Percentiles rank a stretch among this genome's conserved stretches.
These are phyloP conservation scores for Colletotrichum phormii DNA, from an alignment of 2,329 filamentous ascomycete genomes.

Conservation along the genomic window DNA sequence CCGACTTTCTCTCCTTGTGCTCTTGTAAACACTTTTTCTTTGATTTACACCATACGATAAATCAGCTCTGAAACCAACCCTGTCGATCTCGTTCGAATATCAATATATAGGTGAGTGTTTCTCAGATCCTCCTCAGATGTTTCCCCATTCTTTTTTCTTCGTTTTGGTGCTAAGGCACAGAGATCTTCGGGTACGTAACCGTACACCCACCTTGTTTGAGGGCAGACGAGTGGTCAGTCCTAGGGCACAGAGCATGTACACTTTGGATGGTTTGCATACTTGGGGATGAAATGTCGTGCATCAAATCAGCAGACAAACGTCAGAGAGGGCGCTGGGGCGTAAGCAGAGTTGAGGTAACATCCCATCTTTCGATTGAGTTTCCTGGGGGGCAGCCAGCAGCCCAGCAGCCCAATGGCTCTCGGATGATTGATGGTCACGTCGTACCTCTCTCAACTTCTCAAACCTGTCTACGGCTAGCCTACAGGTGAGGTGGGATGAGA, in stretches of 20 bases:
- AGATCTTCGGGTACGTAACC: conserved; percentile 18
- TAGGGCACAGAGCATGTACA: background rate
- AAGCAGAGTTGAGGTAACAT: background rate
- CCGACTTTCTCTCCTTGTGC: background rate
- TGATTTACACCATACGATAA: background rate
- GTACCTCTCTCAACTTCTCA: too few relatives aligned
- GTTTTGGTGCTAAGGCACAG: background rate
- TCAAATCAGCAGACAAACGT: conserved; percentile 18
- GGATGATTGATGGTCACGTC: background rate
- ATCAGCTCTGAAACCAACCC: background rate
- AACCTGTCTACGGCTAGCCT: too few relatives aligned
- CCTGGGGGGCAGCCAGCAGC: background rate
- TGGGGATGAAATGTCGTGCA: background rate
- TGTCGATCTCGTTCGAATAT: conserved; percentile 9
- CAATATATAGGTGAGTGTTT: conserved; percentile 11
- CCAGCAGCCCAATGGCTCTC: background rate
- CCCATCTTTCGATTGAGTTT: conserved; percentile 32
- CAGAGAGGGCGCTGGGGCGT: background rate
- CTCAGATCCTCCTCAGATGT: conserved; percentile 18
- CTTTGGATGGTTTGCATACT: conserved; percentile 18
- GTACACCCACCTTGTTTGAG: background rate
- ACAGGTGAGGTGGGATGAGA: background rate
- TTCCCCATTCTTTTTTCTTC: conserved; percentile 14
- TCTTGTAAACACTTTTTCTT: background rate
- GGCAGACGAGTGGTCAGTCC: background rate